phyloP scores from a whole-genome alignment of 2,329 filamentous ascomycete species.

The Fusarium musae region DNA sequence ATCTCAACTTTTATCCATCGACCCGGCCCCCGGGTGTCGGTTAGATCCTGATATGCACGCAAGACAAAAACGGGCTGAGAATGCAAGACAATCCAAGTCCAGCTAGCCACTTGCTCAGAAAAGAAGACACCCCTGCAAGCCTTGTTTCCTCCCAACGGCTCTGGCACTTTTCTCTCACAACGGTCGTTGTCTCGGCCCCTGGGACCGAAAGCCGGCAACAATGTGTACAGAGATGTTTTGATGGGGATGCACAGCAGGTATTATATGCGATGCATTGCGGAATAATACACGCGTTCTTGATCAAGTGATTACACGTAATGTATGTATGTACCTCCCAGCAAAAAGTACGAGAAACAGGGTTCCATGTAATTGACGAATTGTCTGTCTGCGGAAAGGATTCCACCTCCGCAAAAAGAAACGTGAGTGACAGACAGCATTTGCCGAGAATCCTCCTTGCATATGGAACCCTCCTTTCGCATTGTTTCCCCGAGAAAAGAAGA shows the following conservation, averaged over 20 bases:
- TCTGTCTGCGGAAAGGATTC: not conserved
- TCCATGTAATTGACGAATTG: not conserved
- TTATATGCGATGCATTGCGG: not conserved
- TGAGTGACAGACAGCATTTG: not conserved
- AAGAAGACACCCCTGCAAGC: constrained; percentile 12
- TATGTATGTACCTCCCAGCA: not conserved
- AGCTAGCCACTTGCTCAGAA: not conserved
- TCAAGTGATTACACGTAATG: constrained; percentile 3
- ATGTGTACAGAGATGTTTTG: not conserved
- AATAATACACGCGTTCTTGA: not conserved
- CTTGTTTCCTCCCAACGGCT: constrained; percentile 17
- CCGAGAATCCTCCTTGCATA: constrained; percentile 11
- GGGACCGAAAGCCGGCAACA: not conserved
- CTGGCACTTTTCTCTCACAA: constrained; percentile 4
- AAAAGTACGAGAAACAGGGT: not conserved
- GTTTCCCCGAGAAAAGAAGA: not conserved
- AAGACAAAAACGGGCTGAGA: not conserved
- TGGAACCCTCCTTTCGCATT: not conserved
- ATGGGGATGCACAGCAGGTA: not conserved
- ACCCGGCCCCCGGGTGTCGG: constrained; percentile 16
- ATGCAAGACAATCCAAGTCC: not conserved
- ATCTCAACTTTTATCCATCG: not conserved
- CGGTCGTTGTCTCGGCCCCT: not conserved
- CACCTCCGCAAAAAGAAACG: constrained; percentile 15
- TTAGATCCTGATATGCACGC: constrained; percentile 18